Percentiles rank a stretch among this genome's conserved stretches.
These are phyloP conservation scores for Calocybe indica DNA, from an alignment of 768 basidiomycete species.

Conservation along the genomic window DNA sequence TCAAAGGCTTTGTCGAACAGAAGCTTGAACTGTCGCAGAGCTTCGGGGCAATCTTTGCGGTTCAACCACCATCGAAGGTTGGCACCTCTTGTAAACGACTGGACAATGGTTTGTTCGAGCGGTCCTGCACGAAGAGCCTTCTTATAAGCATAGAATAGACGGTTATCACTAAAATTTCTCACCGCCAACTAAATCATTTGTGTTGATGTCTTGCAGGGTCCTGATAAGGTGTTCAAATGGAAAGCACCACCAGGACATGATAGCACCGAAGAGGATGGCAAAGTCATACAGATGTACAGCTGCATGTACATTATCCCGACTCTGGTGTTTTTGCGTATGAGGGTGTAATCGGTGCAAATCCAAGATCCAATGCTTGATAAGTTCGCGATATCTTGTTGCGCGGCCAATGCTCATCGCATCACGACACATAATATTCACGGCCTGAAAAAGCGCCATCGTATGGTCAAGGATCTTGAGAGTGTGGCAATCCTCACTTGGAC, in stretches of 20 bases:
- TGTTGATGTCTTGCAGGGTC: slow-evolving; percentile 22
- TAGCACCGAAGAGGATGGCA: slow-evolving; percentile 25
- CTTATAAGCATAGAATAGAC: too few species aligned
- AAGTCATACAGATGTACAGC: slow-evolving; percentile 30
- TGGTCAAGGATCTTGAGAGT: slow-evolving; percentile 14
- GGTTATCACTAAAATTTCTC: background rate
- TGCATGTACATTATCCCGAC: slow-evolving; percentile 18
- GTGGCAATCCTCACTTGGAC: background rate
- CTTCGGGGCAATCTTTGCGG: slow-evolving; percentile 2
- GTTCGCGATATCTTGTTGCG: slow-evolving; percentile 2
- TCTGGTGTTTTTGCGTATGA: slow-evolving; percentile 6
- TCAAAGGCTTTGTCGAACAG: slow-evolving; percentile 5
- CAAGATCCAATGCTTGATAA: slow-evolving; percentile 18
- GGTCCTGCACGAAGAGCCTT: background rate
- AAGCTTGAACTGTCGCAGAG: slow-evolving; percentile 3
- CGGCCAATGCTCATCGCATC: slow-evolving; percentile 6
- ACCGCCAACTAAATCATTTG: slow-evolving; percentile 23
- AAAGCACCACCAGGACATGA: slow-evolving; percentile 32
- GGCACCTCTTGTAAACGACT: background rate
- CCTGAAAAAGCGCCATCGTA: slow-evolving; percentile 20
- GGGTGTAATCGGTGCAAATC: slow-evolving; percentile 16
- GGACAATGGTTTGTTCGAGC: background rate
- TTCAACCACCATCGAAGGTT: slow-evolving; percentile 4
- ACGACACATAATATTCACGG: slow-evolving; percentile 14
- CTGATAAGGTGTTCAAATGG: slow-evolving; percentile 33